phyloP scores from a whole-genome alignment of 257 asterid genomes.

The Capsicum baccatum region DNA sequence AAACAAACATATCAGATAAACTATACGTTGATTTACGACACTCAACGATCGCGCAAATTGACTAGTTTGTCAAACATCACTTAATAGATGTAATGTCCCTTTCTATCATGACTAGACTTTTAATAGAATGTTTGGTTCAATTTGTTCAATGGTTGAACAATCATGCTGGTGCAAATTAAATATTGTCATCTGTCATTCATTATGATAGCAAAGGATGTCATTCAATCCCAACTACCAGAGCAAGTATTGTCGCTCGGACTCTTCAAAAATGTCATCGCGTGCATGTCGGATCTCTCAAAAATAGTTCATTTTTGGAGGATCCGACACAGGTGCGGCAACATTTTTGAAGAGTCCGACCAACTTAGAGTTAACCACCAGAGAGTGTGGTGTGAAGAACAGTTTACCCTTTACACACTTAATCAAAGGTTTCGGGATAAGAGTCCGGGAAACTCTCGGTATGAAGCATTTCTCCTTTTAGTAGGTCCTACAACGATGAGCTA shows the following conservation, averaged over 20 bases:
- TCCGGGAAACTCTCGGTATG: no score
- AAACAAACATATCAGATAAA: constrained; percentile 13
- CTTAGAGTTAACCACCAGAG: background rate
- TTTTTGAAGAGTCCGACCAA: no score
- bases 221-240: constrained; percentile 13
- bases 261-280: no score
- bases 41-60: background rate
- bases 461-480: no score
- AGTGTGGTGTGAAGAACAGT: background rate
- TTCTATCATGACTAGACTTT: background rate
- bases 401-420: no score
- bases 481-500: no score
- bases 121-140: background rate
- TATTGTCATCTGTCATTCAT: background rate
- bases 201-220: constrained; percentile 22
- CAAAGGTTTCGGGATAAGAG: no score
- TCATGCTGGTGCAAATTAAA: constrained; percentile 11
- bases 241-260: background rate
- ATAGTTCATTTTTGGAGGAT: no score
- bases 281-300: no score
- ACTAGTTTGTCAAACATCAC: background rate
- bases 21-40: background rate
- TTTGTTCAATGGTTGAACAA: background rate
- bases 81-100: background rate
- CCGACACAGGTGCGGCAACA: no score